Conservation (phyloP, 768 basidiomycete species). For the Psilocybe subaeruginosa region DNA sequence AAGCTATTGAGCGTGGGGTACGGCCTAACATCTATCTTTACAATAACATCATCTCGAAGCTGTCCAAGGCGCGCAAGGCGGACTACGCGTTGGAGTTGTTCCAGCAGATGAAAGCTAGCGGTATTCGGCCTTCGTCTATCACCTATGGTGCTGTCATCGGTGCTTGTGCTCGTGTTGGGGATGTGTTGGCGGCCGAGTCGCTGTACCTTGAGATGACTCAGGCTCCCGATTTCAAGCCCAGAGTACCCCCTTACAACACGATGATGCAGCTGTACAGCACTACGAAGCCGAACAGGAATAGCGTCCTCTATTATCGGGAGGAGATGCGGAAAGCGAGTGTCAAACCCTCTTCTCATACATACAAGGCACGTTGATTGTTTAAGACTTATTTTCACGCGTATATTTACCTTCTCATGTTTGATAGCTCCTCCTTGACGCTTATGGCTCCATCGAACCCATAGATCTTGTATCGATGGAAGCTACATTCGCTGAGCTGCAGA, state of each 20-base stretch:
- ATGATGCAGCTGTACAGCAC: constrained; percentile 98
- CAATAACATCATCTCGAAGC: constrained; percentile 97
- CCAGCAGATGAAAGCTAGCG: constrained; percentile 75
- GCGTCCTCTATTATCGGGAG: constrained; percentile 76
- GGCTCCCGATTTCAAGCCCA: constrained; percentile 76
- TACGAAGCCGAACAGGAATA: constrained; percentile 84
- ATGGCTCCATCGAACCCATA: constrained; percentile 84
- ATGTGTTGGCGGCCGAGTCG: constrained; percentile 76
- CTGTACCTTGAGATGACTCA: constrained; percentile 86
- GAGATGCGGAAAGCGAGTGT: constrained; percentile 64
- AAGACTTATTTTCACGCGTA: background rate
- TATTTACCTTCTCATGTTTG: constrained; percentile 7
- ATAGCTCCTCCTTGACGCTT: constrained; percentile 86
- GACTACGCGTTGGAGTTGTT: constrained; percentile 89
- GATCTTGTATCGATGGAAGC: constrained; percentile 73
- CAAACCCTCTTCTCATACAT: constrained; percentile 86
- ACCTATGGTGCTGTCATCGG: constrained; percentile 95
- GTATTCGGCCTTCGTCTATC: constrained; percentile 75
- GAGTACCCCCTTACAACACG: constrained; percentile 95
- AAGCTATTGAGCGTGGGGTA: constrained; percentile 72
- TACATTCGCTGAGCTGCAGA: constrained; percentile 63
- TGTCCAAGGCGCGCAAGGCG: constrained; percentile 92
- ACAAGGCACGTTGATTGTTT: constrained; percentile 63
- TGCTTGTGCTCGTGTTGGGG: constrained; percentile 93
- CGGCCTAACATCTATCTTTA: constrained; percentile 85